Base-by-base conservation (phyloP, 192 early-diverging fungal species). In the Diversispora eburnea region DNA sequence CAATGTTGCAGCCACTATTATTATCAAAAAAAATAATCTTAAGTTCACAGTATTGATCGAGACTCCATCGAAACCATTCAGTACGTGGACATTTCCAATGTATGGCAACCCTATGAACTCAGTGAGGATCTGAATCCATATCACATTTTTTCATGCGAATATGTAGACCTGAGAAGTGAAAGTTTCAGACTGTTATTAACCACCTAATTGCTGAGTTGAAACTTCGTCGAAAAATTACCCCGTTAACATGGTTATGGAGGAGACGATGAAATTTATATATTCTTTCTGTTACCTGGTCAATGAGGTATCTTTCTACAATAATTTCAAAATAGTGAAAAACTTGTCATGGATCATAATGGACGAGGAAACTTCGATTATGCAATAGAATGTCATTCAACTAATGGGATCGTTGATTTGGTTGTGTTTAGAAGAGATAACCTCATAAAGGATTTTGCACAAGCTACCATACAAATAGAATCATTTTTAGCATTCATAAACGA, bases 121-220 rank as follows among this genome's bases (percentile, higher is more conserved):
- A 1, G 54, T 56, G 54, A 56, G 15, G 20, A 19, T 33, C 25
- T 33, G 25, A 33, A 2, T 8, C 19, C 33, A 20, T 62, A 41
- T 25, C 60, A 33, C 25, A 17, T 4, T 62, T 62, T 62, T 33
- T 20, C 3, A 19, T 62, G 60, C 33, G 60, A 20, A 25, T 62
- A 3, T 33, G 60, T 25, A 3, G 60, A 62, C 60, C 42, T 62
- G 25, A 20, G 25, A 15, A 62, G 12, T 20, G 42, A 41, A 62
- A 62, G 5, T 62, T 25, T 43, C 3, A 62, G 12, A 25, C 60
- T 20, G 60, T 62, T 17, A 2, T 62, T 62, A 62, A 33, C 3
- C 60, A 62, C 12, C 60, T 62, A 62, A 62, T 62, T 5, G 60
- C 60, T 41, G 60, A 62, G 33, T 55, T 55, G 52, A n/a, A 55